Conservation (phyloP, 1,284 basidiomycete species). For the Hemileia vastatrix region DNA sequence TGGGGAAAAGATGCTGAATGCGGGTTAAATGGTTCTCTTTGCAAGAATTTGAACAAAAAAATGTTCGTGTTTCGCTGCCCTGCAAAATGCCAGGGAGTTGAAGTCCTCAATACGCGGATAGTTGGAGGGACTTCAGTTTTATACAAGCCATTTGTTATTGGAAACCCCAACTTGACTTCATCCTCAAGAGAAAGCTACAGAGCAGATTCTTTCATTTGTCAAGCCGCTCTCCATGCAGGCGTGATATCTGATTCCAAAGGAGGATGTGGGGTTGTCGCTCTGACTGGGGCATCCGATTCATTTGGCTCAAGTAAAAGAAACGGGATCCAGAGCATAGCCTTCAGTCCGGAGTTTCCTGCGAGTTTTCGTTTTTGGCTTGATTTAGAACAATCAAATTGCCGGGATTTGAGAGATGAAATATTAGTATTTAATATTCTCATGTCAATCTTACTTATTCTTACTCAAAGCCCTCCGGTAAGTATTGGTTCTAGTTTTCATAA, state of each 20-base stretch:
- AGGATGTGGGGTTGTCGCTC: conserved; percentile 34
- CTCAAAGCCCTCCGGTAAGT: not conserved
- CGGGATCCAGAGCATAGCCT: conserved; percentile 32
- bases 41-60: not conserved
- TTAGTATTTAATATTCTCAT: conserved; percentile 35
- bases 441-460: conserved; percentile 30
- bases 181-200: conserved; percentile 28
- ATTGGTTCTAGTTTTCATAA: no score
- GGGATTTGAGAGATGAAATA: conserved; percentile 30
- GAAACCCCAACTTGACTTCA: not conserved
- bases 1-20: conserved; percentile 15
- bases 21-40: conserved; percentile 3
- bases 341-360: conserved; percentile 33
- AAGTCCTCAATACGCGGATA: conserved; percentile 5
- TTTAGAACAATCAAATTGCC: conserved; percentile 27
- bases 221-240: conserved; percentile 41
- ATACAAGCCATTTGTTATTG: conserved; percentile 8
- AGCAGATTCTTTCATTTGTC: conserved; percentile 40
- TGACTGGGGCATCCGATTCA: conserved; percentile 27
- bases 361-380: conserved; percentile 30
- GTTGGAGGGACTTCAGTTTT: not conserved
- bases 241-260: conserved; percentile 29
- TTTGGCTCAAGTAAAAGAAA: conserved; percentile 26
- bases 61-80: conserved; percentile 8
- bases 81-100: conserved; percentile 1